phyloP scores from a whole-genome alignment of 139 green algal species.

The Micromonas pusilla region DNA sequence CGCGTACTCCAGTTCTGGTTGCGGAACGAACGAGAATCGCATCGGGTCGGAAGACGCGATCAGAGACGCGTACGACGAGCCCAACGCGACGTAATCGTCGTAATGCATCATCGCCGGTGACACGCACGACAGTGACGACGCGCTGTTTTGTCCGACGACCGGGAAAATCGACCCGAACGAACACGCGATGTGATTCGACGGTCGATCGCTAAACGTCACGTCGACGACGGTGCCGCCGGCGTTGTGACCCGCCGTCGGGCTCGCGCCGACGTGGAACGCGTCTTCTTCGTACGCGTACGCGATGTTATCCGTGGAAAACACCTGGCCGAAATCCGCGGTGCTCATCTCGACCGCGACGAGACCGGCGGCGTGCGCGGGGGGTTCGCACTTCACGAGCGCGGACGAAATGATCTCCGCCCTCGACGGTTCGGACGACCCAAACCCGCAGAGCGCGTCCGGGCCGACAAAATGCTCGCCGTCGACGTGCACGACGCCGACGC shows the following conservation, averaged over 20 bases:
- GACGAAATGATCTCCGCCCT: background rate
- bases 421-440: background rate
- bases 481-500: conserved; percentile 9
- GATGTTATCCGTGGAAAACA: background rate
- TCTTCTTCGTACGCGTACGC: background rate
- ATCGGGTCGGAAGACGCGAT: background rate
- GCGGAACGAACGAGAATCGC: background rate
- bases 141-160: too few relatives aligned
- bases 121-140: too few relatives aligned
- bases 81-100: background rate
- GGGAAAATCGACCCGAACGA: too few relatives aligned
- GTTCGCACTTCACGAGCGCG: conserved; percentile 6
- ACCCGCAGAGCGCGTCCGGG: background rate
- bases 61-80: background rate
- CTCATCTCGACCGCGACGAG: background rate
- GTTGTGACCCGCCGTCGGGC: background rate
- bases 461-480: background rate
- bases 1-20: background rate
- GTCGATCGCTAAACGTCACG: background rate
- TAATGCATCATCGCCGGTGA: background rate
- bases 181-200: too few relatives aligned
- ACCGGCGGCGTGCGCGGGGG: background rate
- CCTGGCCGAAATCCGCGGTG: background rate
- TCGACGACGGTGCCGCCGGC: background rate
- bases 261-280: background rate